Evolutionary conservation across 108 stramenopile species (phyloP).

Genomic region (Fistulifera solaris): DNA sequence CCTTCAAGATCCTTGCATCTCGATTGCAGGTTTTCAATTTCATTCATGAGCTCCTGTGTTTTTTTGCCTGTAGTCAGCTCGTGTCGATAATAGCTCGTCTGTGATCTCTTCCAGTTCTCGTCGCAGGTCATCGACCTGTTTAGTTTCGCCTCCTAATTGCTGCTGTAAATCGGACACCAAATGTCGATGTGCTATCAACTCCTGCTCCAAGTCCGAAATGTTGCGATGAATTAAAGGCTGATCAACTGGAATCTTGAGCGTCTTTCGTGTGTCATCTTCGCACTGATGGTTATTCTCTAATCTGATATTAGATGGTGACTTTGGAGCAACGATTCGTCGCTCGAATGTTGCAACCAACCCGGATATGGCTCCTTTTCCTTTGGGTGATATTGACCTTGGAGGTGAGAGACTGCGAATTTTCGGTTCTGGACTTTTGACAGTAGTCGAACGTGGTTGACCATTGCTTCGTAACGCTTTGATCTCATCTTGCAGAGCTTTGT

Average conservation of each 20-base stretch:
- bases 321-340: neutral
- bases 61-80: no score
- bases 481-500: no score
- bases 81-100: no score
- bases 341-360: conserved; percentile 9
- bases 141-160: conserved; percentile 2
- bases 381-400: neutral
- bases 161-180: neutral
- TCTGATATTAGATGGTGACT: neutral
- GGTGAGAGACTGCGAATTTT: neutral
- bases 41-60: no score
- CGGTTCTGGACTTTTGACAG: neutral
- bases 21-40: no score
- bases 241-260: neutral
- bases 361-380: neutral
- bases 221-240: neutral
- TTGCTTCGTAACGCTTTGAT: neutral
- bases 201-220: neutral
- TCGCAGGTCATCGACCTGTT: no score
- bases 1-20: no score
- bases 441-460: neutral
- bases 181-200: neutral
- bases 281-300: no score
- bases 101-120: no score
- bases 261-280: neutral